Conservation (phyloP, 176 grass and related monocot genomes). For the Microstegium vimineum region DNA sequence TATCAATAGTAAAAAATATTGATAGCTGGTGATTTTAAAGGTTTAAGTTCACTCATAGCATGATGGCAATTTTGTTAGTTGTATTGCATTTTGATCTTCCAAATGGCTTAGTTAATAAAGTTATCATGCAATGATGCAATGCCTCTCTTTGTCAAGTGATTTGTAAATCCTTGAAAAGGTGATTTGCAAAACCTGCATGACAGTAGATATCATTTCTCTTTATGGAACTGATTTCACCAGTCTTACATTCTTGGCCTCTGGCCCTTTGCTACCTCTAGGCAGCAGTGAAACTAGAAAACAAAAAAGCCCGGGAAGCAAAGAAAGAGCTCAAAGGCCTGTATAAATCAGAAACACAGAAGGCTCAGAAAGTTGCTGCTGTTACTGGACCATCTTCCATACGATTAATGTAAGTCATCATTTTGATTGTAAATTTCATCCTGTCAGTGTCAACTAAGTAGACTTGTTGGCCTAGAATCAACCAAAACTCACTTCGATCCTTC, state of each 20-base stretch:
- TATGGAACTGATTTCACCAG: background rate
- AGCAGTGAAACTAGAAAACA: conserved; percentile 79
- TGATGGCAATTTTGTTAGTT: background rate
- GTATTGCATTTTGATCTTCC: background rate
- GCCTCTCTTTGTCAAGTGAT: background rate
- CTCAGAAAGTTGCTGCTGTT: conserved; percentile 87
- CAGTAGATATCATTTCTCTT: background rate
- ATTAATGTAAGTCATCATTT: conserved; percentile 50
- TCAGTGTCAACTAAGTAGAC: conserved; percentile 5
- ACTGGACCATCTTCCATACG: conserved; percentile 78
- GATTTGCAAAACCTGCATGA: background rate
- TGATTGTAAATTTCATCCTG: background rate
- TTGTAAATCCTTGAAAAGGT: too few species aligned
- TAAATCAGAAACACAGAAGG: conserved; percentile 74
- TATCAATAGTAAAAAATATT: background rate
- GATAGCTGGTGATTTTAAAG: background rate
- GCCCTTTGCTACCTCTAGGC: conserved; percentile 25
- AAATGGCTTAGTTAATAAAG: background rate
- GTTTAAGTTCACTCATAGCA: background rate
- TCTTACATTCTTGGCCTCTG: conserved; percentile 6
- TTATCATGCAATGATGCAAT: background rate
- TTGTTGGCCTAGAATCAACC: background rate
- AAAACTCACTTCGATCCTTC: background rate
- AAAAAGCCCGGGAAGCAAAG: conserved; percentile 76
- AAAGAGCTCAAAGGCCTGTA: conserved; percentile 93